Conservation (phyloP, 441 rosid species). For the Populus trichocarpa region DNA sequence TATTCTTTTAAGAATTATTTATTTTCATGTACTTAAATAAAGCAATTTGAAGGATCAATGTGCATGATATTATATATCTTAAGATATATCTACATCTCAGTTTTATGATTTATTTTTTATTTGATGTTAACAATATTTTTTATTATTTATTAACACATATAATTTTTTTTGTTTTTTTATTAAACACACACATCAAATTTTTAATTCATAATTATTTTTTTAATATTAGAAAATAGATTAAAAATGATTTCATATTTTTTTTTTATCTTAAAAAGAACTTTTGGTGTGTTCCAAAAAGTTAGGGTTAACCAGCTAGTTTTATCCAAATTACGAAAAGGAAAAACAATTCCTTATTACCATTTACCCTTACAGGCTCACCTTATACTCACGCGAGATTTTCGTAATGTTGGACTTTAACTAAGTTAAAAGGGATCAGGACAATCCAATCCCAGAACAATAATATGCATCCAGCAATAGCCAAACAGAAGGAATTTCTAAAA, state of each 20-base stretch:
- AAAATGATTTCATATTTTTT: neutral
- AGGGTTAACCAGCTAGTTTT: neutral
- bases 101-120: too few species aligned
- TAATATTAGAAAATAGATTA: too few species aligned
- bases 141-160: too few species aligned
- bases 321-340: neutral
- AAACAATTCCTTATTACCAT: neutral
- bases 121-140: too few species aligned
- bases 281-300: neutral
- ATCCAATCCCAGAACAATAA: neutral
- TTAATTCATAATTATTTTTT: too few species aligned
- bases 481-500: neutral
- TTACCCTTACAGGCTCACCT: neutral
- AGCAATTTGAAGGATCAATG: too few species aligned
- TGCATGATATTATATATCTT: too few species aligned
- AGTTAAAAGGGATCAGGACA: neutral
- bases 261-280: neutral
- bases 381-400: neutral
- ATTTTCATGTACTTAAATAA: too few species aligned
- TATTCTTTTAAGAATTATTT: too few species aligned
- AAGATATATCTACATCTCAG: too few species aligned
- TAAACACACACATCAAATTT: too few species aligned
- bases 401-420: neutral
- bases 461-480: neutral
- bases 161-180: too few species aligned